A percentile compares a stretch with the other conserved stretches of the same genome.
phyloP scores from a whole-genome alignment of 169 alveolate species.

The Babesia ovis region DNA sequence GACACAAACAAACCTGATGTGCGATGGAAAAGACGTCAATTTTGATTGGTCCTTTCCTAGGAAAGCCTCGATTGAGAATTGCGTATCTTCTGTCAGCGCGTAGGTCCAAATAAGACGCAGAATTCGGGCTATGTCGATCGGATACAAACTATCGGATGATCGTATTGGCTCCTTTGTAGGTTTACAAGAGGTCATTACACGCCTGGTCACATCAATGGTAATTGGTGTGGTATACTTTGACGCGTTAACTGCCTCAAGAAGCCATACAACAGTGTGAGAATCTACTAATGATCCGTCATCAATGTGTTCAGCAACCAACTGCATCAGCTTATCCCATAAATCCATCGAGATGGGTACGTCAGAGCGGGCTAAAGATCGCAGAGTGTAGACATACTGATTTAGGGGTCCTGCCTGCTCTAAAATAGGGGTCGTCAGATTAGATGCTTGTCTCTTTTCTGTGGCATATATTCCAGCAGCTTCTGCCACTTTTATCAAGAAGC shows the following conservation, averaged over 20 bases:
- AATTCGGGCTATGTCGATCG: not conserved
- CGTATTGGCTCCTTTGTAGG: not conserved
- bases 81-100: slow-evolving; percentile 1
- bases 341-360: slow-evolving; percentile 49
- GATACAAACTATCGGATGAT: not conserved
- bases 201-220: slow-evolving; percentile 23
- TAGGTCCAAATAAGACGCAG: not conserved
- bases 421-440: not conserved
- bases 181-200: not conserved
- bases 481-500: slow-evolving; percentile 26
- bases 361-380: slow-evolving; percentile 43
- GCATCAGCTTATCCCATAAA: slow-evolving; percentile 40
- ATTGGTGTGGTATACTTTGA: slow-evolving; percentile 43
- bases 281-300: not conserved
- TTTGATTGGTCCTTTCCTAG: not conserved
- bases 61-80: not conserved
- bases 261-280: not conserved
- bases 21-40: slow-evolving; percentile 15
- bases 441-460: not conserved
- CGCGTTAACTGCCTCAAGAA: slow-evolving; percentile 34
- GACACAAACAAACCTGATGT: slow-evolving; percentile 18
- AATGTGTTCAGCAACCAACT: not conserved
- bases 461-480: slow-evolving; percentile 25
- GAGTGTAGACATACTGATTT: slow-evolving; percentile 28
- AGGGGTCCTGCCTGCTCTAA: not conserved